Base-by-base conservation (phyloP, 192 early-diverging fungal species). In the Coemansia erecta region DNA sequence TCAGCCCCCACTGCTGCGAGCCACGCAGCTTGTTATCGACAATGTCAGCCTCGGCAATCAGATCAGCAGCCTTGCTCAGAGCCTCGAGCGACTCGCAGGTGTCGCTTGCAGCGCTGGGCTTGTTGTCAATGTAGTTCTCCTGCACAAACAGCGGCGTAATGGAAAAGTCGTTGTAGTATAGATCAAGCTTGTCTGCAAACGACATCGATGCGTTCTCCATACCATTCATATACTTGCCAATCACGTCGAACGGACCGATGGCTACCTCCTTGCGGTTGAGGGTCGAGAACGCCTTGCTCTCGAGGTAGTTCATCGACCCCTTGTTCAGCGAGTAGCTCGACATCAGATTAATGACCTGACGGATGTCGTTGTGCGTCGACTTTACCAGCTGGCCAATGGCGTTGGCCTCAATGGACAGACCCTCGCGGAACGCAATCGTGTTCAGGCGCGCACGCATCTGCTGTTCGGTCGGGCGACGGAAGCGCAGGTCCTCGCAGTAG, bases 261-360 rank as follows among this genome's bases (percentile, higher is more conserved):
- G 85, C 52, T 41, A 80, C 71, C 71, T 89, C 81, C 71, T 92
- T 92, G 71, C 83, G 77, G 42, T 80, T 70, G 9, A 62, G 40
- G 11, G 48, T 62, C 13, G 63, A 19, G 23, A 55, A 80, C 5
- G 71, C 72, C 60, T 93, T 91, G 37, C 89, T 87, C 58, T 95
- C 81, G 60, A 94, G 87, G 64, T 86, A 98, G 18, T 83, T 70
- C 84, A 99, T 86, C 2, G 72, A 71, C 18, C 71, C 70, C 43
- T 80, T 68, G 18, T 72, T 72, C 40, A 97, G 68, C 46, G 90
- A 84, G 72, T 90, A 99, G n/a, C 90, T 92, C 1, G 94, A 95
- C 50, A 99, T 63, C 57, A 96, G 81, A 66, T 95, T 98, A 50
- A 99, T 81, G 54, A 98, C 87, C 76, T 99, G 98, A 4, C 98